A percentile compares a stretch with the other conserved stretches of the same genome.
These are phyloP conservation scores for Amphicarpaea edgeworthii DNA, from an alignment of 306 rosid genomes.

Conservation along the genomic window DNA sequence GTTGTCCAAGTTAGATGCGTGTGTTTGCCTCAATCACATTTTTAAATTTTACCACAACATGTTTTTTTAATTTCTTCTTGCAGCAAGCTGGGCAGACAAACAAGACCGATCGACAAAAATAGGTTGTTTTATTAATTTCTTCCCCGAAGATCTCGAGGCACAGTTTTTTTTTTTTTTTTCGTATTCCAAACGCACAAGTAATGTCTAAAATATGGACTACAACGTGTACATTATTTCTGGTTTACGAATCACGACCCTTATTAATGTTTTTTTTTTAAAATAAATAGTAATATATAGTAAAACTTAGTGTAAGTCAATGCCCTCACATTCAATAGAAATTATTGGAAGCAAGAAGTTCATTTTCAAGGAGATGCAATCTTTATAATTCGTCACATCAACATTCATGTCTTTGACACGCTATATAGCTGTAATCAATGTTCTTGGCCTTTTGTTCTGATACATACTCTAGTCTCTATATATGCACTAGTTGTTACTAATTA, in stretches of 20 bases:
- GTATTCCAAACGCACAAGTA: not conserved
- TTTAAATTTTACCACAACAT: not conserved
- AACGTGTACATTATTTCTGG: not conserved
- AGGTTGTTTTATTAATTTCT: slow-evolving; percentile 9
- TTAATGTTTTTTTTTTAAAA: not conserved
- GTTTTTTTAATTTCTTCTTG: not conserved
- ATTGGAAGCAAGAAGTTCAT: not conserved
- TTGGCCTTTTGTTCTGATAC: not conserved
- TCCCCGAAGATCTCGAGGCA: not conserved
- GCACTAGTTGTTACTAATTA: not conserved
- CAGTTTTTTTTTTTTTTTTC: not conserved
- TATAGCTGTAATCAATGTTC: not conserved
- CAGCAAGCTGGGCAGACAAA: not conserved
- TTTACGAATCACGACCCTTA: too few species aligned
- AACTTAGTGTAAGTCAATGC: not conserved
- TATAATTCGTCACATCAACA: not conserved
- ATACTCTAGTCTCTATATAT: too few species aligned
- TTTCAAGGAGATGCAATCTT: not conserved
- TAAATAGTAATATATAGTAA: not conserved
- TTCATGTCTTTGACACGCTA: not conserved
- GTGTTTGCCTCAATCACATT: not conserved
- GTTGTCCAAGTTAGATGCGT: not conserved
- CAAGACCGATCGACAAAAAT: slow-evolving; percentile 22
- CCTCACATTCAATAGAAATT: not conserved
- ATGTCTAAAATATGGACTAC: not conserved